Evolutionary conservation across 345 rosid genomes (phyloP), one percentile per base, ranked within the genome.

Genomic region (Noccaea caerulescens): DNA sequence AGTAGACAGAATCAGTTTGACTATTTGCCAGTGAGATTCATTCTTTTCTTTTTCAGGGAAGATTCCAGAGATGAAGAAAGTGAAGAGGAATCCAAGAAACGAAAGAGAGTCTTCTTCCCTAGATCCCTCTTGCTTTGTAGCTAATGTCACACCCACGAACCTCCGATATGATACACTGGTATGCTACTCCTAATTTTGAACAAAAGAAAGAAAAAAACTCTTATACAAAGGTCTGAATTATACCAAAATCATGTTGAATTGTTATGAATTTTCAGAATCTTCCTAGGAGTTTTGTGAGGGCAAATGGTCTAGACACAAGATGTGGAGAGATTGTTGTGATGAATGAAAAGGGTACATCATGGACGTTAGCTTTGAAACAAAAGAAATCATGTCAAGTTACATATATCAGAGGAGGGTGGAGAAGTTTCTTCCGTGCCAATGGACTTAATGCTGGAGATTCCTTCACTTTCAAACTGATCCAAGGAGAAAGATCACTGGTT

Each of bases 401-500:
- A 20, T 73, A 47, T 39, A 30, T 73, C n/a, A 47, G 7, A 14
- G 1, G 30, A 57, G 72, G 77, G 1, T 73, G 77, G 72, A 58
- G 3, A 50, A 18, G 44, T 11, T 73, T 73, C 6, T 73, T 71
- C 36, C 3, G 6, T 2, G 57, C 2, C 20, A 72, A 72, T 64
- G 36, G 65, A 10, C 58, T 72, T 54, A 27, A 0, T 36, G 43
- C 33, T 44, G 71, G 71, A 36, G 39, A 23, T 72, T 9, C 2
- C 23, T 16, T 13, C 58, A 55, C 58, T 64, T 64, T 64, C 34
- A 72, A 25, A 64, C 51, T 72, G 13, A 64, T 36, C 14, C 8
- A 37, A 10, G 64, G 43, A 55, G 42, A 36, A 72, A n/a, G 33
- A 56, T 37, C 65, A 56, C 23, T 32, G 5, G 71, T 39, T 72